A percentile compares a stretch with the other conserved stretches of the same genome.
These are phyloP conservation scores for Phytophthora citricola DNA, from an alignment of 352 stramenopile genomes.

Conservation along the genomic window DNA sequence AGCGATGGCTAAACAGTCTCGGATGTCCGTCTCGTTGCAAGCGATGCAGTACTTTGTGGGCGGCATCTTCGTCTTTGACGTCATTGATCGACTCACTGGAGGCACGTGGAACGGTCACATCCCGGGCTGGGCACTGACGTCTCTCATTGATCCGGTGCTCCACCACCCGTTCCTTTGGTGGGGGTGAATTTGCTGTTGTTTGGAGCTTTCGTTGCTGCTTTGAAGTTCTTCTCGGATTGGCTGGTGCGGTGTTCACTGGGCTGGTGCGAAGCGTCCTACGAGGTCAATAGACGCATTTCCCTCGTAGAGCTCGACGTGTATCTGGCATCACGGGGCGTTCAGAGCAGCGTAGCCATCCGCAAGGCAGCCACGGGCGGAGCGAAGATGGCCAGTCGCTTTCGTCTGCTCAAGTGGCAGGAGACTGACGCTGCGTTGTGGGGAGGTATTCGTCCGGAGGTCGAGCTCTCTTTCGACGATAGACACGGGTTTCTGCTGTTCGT, in stretches of 20 bases:
- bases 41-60: constrained; percentile 94
- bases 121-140: constrained; percentile 65
- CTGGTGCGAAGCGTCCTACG: constrained; percentile 86
- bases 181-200: constrained; percentile 91
- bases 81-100: constrained; percentile 95
- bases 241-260: constrained; percentile 78
- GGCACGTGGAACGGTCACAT: constrained; percentile 92
- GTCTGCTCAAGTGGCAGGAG: constrained; percentile 92
- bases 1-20: constrained; percentile 74
- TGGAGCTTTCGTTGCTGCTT: constrained; percentile 50
- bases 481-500: constrained; percentile 70
- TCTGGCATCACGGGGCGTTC: constrained; percentile 34
- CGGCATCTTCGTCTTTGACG: constrained; percentile 94
- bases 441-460: constrained; percentile 77
- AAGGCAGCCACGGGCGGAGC: constrained; percentile 21
- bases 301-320: constrained; percentile 37
- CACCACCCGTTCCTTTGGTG: constrained; percentile 85
- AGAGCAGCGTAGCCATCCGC: constrained; percentile 35
- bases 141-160: constrained; percentile 55
- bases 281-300: constrained; percentile 60
- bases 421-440: constrained; percentile 86
- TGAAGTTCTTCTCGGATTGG: constrained; percentile 57
- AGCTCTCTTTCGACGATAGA: constrained; percentile 71
- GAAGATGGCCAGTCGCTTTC: constrained; percentile 80
- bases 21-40: constrained; percentile 78